Percentiles rank a stretch among this genome's conserved stretches.
These are phyloP conservation scores for Mortierella sp. DNA, from an alignment of 371 early-diverging fungal species.

Conservation along the genomic window DNA sequence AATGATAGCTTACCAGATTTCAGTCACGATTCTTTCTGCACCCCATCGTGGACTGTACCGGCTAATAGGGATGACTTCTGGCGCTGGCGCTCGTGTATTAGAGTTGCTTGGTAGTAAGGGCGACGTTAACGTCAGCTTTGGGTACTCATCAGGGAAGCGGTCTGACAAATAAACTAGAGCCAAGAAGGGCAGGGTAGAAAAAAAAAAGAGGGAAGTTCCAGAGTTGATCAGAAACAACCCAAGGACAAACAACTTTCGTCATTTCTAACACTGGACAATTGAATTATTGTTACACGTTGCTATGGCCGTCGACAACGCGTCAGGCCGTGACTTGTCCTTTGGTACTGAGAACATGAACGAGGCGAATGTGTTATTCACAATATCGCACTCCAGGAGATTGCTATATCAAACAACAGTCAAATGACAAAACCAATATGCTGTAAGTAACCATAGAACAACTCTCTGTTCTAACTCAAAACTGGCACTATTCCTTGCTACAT, in stretches of 20 bases:
- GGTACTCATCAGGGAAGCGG: conserved; percentile 41
- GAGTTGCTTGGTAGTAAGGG: conserved; percentile 18
- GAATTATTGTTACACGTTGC: conserved; percentile 26
- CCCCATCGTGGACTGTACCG: conserved; percentile 52
- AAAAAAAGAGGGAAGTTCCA: background rate
- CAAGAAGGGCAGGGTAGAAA: background rate
- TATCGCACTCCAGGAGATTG: conserved; percentile 40
- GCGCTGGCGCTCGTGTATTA: conserved; percentile 7
- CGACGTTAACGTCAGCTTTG: conserved; percentile 34
- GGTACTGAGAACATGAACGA: conserved; percentile 34
- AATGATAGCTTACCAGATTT: conserved; percentile 32
- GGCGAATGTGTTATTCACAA: conserved; percentile 19
- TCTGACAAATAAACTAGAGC: conserved; percentile 37
- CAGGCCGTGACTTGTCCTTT: conserved; percentile 13
- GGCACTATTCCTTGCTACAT: background rate
- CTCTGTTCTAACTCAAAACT: background rate
- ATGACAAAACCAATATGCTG: background rate
- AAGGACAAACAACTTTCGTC: background rate
- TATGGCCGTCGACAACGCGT: conserved; percentile 23
- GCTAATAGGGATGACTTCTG: conserved; percentile 29
- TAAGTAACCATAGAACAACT: background rate
- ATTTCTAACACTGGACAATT: too few relatives aligned
- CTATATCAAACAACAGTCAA: conserved; percentile 12
- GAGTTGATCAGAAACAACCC: background rate
- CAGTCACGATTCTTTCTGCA: conserved; percentile 37